phyloP scores from a whole-genome alignment of 208 protist species.

The Leishmania gerbilli region DNA sequence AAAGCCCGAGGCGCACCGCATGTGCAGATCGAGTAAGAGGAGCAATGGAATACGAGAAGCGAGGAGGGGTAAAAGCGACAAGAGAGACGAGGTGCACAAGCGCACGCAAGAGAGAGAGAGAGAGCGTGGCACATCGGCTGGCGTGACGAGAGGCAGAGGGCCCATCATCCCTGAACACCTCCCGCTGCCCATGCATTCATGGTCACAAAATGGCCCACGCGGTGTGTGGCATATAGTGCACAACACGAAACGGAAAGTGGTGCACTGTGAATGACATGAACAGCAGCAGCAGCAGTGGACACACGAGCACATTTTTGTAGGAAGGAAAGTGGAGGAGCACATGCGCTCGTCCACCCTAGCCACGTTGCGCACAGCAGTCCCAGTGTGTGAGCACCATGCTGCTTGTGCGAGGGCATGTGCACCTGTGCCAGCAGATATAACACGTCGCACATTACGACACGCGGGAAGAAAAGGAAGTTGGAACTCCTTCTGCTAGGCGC shows the following conservation, averaged over 20 bases:
- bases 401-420: neutral
- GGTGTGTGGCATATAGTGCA: neutral
- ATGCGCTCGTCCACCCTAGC: neutral
- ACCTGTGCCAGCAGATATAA: neutral
- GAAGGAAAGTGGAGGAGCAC: neutral
- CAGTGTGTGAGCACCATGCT: neutral
- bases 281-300: neutral
- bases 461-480: neutral
- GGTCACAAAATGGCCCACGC: neutral
- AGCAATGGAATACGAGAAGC: neutral
- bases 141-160: neutral
- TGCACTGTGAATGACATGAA: neutral
- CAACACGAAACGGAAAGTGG: conserved; percentile 8
- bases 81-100: neutral
- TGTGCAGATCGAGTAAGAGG: neutral
- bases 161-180: neutral
- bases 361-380: neutral
- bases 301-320: neutral
- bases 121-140: neutral
- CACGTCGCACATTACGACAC: neutral
- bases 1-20: neutral
- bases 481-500: neutral
- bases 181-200: neutral
- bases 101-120: neutral
- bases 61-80: neutral